Evolutionary conservation across 2,329 filamentous ascomycete species (phyloP).

Genomic region (Penicillium sp.): DNA sequence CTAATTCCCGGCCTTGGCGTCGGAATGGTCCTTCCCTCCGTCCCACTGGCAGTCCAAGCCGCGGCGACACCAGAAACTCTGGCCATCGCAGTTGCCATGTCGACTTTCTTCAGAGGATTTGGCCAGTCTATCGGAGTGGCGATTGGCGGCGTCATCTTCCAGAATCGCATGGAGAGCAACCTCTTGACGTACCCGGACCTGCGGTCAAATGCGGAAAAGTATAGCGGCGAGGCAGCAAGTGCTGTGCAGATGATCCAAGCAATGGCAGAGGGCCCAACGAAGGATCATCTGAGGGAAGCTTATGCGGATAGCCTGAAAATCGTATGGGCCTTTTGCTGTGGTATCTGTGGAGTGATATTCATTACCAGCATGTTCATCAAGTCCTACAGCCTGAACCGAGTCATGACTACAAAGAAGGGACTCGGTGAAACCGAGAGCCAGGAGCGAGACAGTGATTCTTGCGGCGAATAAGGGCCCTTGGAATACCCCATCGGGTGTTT

Average conservation of each 20-base stretch:
- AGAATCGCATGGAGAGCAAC: slow-evolving; percentile 52
- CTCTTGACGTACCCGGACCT: slow-evolving; percentile 52
- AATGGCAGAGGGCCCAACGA: slow-evolving; percentile 46
- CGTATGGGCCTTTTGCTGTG: slow-evolving; percentile 58
- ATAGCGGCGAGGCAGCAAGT: slow-evolving; percentile 58
- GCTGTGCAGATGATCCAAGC: slow-evolving; percentile 58
- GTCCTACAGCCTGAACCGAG: slow-evolving; percentile 32
- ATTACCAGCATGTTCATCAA: slow-evolving; percentile 55
- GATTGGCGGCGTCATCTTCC: slow-evolving; percentile 66
- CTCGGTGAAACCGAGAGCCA: background rate
- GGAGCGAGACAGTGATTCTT: background rate
- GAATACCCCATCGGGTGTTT: too few species aligned
- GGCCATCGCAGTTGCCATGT: slow-evolving; percentile 62
- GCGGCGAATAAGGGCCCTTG: background rate
- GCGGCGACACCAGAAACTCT: slow-evolving; percentile 57
- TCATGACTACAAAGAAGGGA: background rate
- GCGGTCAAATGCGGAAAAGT: slow-evolving; percentile 46
- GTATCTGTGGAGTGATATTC: slow-evolving; percentile 51
- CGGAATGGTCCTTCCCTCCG: slow-evolving; percentile 63
- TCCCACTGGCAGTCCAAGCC: slow-evolving; percentile 64
- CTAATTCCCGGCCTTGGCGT: slow-evolving; percentile 43
- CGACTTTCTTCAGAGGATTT: slow-evolving; percentile 64
- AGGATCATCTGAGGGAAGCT: slow-evolving; percentile 46
- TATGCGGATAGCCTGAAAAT: slow-evolving; percentile 56
- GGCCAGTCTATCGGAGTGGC: slow-evolving; percentile 67